phyloP scores from a whole-genome alignment of 2,329 filamentous ascomycete species.

The Ophiostoma novo-ulmi region DNA sequence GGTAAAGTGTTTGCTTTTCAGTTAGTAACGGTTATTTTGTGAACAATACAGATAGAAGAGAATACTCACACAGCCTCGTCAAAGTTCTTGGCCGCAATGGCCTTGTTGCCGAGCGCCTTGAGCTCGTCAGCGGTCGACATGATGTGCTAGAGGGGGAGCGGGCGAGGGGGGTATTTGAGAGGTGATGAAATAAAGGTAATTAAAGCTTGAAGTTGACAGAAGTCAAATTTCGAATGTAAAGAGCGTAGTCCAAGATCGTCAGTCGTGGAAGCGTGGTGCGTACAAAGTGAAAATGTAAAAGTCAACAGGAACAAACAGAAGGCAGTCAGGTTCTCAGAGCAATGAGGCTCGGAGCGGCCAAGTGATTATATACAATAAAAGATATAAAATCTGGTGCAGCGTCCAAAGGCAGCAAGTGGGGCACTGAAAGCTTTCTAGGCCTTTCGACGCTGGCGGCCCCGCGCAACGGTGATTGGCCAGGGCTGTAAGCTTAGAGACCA shows the following conservation, averaged over 20 bases:
- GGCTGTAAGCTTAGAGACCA: not conserved
- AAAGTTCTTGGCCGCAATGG: slow-evolving; percentile 96
- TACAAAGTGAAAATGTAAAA: not conserved
- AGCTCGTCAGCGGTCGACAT: slow-evolving; percentile 69
- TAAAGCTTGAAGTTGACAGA: not conserved
- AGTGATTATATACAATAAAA: slow-evolving; percentile 10
- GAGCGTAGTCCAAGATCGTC: slow-evolving; percentile 11
- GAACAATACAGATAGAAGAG: not conserved
- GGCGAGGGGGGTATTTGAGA: not conserved
- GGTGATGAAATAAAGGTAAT: not conserved
- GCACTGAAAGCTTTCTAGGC: slow-evolving; percentile 29
- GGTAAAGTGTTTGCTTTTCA: slow-evolving; percentile 78
- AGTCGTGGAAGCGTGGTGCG: not conserved
- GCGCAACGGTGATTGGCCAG: slow-evolving; percentile 23
- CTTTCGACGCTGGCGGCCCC: slow-evolving; percentile 28
- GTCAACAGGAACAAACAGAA: not conserved
- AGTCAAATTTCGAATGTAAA: not conserved
- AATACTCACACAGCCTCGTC: slow-evolving; percentile 81
- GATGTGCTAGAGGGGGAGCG: not conserved
- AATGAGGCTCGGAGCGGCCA: not conserved
- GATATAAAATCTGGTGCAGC: slow-evolving; percentile 17
- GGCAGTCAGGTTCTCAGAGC: not conserved
- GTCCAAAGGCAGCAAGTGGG: slow-evolving; percentile 19
- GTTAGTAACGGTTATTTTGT: not conserved
- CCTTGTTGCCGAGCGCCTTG: slow-evolving; percentile 97